phyloP scores from a whole-genome alignment of 2,329 filamentous ascomycete species.

The Sclerotinia trifoliorum region DNA sequence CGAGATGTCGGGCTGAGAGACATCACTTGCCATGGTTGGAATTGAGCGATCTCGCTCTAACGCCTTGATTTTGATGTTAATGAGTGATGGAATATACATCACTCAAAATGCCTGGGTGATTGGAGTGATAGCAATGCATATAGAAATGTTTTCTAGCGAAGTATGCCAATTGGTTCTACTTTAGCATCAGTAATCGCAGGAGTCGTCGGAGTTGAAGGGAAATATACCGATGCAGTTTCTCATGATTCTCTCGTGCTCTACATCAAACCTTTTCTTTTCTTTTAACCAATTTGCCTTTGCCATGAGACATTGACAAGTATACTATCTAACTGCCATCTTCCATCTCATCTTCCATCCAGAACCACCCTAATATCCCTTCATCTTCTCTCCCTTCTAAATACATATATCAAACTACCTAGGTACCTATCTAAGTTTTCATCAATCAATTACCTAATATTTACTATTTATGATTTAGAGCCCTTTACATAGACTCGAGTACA shows the following conservation, averaged over 20 bases:
- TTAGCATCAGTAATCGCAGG: neutral
- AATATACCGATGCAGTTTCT: no score
- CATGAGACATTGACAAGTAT: neutral
- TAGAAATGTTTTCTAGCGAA: neutral
- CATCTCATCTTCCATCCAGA: neutral
- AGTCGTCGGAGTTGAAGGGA: neutral
- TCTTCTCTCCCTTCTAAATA: neutral
- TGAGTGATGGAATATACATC: neutral
- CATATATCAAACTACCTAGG: no score
- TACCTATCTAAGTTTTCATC: no score
- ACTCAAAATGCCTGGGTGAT: neutral
- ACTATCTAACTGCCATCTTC: neutral
- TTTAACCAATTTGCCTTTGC: neutral
- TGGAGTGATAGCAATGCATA: neutral
- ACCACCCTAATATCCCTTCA: neutral
- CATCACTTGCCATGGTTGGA: neutral
- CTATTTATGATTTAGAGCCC: no score
- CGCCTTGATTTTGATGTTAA: neutral
- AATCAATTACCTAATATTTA: no score
- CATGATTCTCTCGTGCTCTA: no score
- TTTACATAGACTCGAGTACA: no score
- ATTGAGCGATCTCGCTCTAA: neutral
- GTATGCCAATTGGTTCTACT: neutral
- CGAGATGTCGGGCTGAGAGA: conserved; percentile 37
- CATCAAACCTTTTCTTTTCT: no score